These are phyloP conservation scores for Vicia sativa DNA, from an alignment of 306 rosid species.

Conservation along the genomic window DNA sequence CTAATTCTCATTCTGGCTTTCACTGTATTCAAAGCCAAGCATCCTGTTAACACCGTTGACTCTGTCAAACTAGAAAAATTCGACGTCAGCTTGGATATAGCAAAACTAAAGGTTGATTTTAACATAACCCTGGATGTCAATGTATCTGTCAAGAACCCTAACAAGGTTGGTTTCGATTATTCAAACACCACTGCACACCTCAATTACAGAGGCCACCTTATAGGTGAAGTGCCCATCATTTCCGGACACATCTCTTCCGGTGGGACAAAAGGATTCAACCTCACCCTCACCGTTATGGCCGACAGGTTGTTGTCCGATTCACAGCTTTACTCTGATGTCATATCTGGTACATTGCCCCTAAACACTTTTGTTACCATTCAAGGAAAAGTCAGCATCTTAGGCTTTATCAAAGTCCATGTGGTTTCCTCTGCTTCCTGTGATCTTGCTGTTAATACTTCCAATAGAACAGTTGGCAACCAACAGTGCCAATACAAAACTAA, in stretches of 20 bases:
- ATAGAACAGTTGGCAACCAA: slow-evolving; percentile 46
- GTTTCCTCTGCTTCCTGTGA: slow-evolving; percentile 68
- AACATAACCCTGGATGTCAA: slow-evolving; percentile 57
- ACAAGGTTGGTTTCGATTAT: slow-evolving; percentile 69
- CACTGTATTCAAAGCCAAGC: slow-evolving; percentile 82
- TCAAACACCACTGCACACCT: slow-evolving; percentile 57
- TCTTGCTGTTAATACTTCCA: slow-evolving; percentile 44
- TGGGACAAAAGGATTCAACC: slow-evolving; percentile 52
- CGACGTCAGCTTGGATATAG: slow-evolving; percentile 43
- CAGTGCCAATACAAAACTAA: slow-evolving; percentile 63
- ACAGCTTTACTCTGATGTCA: slow-evolving; percentile 55
- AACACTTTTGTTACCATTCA: slow-evolving; percentile 46
- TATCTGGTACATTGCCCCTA: slow-evolving; percentile 64
- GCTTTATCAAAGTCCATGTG: slow-evolving; percentile 59
- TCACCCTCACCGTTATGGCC: slow-evolving; percentile 71
- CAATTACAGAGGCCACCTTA: slow-evolving; percentile 63
- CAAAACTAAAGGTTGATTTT: slow-evolving; percentile 42
- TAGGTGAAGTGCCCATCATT: slow-evolving; percentile 62
- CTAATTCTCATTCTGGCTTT: slow-evolving; percentile 52
- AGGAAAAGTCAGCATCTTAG: slow-evolving; percentile 64
- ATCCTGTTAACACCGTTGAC: slow-evolving; percentile 48
- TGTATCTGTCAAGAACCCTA: slow-evolving; percentile 61
- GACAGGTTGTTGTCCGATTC: slow-evolving; percentile 60
- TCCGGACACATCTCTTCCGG: slow-evolving; percentile 57
- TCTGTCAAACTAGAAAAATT: slow-evolving; percentile 49